Evolutionary conservation across 495 filamentous ascomycete genomes (phyloP).

Genomic region (Hypoxylon fuscum): DNA sequence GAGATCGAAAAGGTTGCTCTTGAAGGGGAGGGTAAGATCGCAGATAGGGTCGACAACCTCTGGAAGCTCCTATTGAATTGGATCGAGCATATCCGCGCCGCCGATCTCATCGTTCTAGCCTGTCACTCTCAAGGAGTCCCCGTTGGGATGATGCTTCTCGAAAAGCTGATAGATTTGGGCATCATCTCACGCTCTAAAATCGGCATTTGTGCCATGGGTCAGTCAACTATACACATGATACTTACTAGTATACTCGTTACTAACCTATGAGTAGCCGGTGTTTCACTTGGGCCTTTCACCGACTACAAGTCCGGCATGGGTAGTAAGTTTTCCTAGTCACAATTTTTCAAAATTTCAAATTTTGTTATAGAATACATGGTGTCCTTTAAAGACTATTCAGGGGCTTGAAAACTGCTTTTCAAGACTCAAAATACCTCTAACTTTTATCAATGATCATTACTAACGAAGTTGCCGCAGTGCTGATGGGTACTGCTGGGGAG

Average conservation of each 20-base stretch:
- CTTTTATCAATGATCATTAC: neutral
- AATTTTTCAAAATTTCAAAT: no score
- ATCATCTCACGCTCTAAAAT: conserved; percentile 74
- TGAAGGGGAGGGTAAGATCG: conserved; percentile 97
- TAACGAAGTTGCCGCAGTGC: conserved; percentile 46
- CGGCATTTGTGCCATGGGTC: conserved; percentile 85
- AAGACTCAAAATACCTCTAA: neutral
- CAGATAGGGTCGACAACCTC: conserved; percentile 85
- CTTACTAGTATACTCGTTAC: conserved; percentile 7
- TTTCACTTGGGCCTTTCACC: conserved; percentile 90
- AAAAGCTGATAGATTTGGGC: conserved; percentile 84
- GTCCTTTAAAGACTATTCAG: no score
- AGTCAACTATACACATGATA: conserved; percentile 19
- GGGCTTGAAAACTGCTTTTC: no score
- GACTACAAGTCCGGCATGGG: conserved; percentile 82
- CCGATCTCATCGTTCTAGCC: conserved; percentile 88
- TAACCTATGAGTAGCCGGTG: conserved; percentile 68
- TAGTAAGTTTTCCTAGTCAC: conserved; percentile 20
- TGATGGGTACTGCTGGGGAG: conserved; percentile 88
- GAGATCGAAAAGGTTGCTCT: conserved; percentile 91
- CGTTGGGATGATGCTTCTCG: conserved; percentile 91
- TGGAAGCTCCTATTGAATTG: conserved; percentile 96
- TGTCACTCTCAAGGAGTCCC: conserved; percentile 97
- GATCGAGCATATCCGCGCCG: conserved; percentile 87
- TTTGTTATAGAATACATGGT: no score